These are phyloP conservation scores for Fusarium sororula DNA, from an alignment of 2,329 filamentous ascomycete species.

Conservation along the genomic window DNA sequence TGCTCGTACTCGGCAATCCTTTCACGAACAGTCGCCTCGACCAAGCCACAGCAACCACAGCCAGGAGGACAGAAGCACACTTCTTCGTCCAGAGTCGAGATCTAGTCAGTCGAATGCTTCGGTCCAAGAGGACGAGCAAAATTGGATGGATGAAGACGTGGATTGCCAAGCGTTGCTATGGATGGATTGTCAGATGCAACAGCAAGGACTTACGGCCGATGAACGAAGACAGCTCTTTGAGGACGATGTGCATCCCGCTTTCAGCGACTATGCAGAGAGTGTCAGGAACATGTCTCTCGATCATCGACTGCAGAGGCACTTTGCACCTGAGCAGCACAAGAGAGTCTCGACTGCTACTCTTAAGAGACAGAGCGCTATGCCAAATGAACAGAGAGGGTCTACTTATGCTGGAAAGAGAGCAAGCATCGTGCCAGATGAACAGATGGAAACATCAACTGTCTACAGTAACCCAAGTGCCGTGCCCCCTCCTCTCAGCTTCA, in stretches of 20 bases:
- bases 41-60: not conserved
- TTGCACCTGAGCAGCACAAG: not conserved
- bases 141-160: not conserved
- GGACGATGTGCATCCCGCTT: slow-evolving; percentile 25
- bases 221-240: slow-evolving; percentile 16
- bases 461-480: slow-evolving; percentile 17
- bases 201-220: slow-evolving; percentile 7
- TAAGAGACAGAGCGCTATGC: not conserved
- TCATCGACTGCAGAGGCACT: not conserved
- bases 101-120: not conserved
- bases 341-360: not conserved
- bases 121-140: not conserved
- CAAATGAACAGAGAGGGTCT: not conserved
- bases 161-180: slow-evolving; percentile 23
- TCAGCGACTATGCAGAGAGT: slow-evolving; percentile 28
- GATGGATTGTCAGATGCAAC: slow-evolving; percentile 17
- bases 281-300: not conserved
- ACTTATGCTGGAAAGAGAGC: not conserved
- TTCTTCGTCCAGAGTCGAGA: not conserved
- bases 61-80: not conserved
- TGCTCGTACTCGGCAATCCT: not conserved
- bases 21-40: not conserved
- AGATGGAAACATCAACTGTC: not conserved
- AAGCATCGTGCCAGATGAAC: not conserved
- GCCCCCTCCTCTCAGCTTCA: slow-evolving; percentile 6